phyloP scores from a whole-genome alignment of 148 eudicot species.

The Nepenthes mirabilis region DNA sequence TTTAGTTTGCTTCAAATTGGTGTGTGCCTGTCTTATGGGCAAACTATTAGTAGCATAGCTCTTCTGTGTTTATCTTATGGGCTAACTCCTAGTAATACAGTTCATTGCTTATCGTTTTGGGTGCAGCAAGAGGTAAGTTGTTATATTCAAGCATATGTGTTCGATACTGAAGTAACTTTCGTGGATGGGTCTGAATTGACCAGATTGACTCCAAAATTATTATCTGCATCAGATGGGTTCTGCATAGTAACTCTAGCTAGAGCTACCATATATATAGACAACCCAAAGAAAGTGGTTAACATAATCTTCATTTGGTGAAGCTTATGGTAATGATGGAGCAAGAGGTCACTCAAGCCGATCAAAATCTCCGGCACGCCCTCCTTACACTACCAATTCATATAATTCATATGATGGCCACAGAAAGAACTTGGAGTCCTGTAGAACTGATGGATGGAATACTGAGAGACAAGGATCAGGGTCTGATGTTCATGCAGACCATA shows the following conservation, averaged over 20 bases:
- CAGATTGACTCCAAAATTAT: slow-evolving; percentile 39
- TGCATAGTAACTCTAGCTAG: slow-evolving; percentile 44
- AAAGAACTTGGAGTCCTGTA: slow-evolving; percentile 39
- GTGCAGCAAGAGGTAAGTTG: slow-evolving; percentile 99
- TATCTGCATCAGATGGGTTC: slow-evolving; percentile 44
- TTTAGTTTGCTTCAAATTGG: neutral
- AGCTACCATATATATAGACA: slow-evolving; percentile 43
- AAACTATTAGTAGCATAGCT: slow-evolving; percentile 20
- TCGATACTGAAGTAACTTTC: slow-evolving; percentile 72
- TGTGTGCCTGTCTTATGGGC: neutral
- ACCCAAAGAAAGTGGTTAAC: slow-evolving; percentile 59
- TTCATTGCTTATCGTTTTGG: slow-evolving; percentile 43
- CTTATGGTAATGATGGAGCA: slow-evolving; percentile 89
- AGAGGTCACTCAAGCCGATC: slow-evolving; percentile 73
- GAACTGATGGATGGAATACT: slow-evolving; percentile 56
- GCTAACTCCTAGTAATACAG: slow-evolving; percentile 19
- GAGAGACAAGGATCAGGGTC: slow-evolving; percentile 53
- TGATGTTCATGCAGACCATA: slow-evolving; percentile 32
- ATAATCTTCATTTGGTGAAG: slow-evolving; percentile 86
- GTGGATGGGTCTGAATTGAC: slow-evolving; percentile 65
- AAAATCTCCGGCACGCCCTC: slow-evolving; percentile 68
- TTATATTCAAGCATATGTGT: slow-evolving; percentile 73
- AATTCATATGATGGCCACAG: slow-evolving; percentile 46
- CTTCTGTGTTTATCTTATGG: slow-evolving; percentile 2
- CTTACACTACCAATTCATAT: slow-evolving; percentile 49